A percentile compares a stretch with the other conserved stretches of the same genome.
Evolutionary conservation across 495 filamentous ascomycete species (phyloP).

Genomic region (Trypethelium eluteriae): DNA sequence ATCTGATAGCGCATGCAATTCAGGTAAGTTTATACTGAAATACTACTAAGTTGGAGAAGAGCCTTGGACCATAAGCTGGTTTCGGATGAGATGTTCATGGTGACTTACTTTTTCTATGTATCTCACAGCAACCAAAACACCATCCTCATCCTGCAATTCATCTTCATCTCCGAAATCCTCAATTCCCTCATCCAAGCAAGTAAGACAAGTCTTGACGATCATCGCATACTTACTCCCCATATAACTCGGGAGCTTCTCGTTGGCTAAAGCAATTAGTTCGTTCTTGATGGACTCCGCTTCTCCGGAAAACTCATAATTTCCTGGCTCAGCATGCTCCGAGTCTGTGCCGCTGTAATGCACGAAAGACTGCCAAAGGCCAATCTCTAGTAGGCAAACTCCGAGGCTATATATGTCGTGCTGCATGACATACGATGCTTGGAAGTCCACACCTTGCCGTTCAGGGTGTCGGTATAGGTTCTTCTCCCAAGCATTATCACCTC

Average conservation of each 20-base stretch:
- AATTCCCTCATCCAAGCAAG: constrained; percentile 43
- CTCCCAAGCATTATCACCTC: constrained; percentile 40
- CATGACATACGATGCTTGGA: constrained; percentile 44
- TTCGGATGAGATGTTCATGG: not conserved
- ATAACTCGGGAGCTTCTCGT: constrained; percentile 34
- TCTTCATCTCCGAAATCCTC: constrained; percentile 42
- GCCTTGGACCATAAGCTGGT: not conserved
- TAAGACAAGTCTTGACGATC: constrained; percentile 48
- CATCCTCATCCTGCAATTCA: constrained; percentile 46
- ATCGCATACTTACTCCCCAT: constrained; percentile 47
- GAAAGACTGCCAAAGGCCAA: constrained; percentile 53
- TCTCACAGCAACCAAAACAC: constrained; percentile 22
- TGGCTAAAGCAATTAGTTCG: constrained; percentile 37
- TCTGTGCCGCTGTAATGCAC: not conserved
- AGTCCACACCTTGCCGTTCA: constrained; percentile 39
- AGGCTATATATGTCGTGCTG: constrained; percentile 61
- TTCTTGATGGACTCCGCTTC: constrained; percentile 27
- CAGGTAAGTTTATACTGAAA: not conserved
- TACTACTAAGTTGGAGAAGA: not conserved
- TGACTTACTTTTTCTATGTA: constrained; percentile 20
- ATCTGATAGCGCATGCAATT: too few relatives aligned
- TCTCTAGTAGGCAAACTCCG: constrained; percentile 53
- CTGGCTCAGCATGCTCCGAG: not conserved
- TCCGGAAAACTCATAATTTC: not conserved
- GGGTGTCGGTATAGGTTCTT: constrained; percentile 54